phyloP scores from a whole-genome alignment of 2,329 filamentous ascomycete species.

The Trichoderma guizhouense region DNA sequence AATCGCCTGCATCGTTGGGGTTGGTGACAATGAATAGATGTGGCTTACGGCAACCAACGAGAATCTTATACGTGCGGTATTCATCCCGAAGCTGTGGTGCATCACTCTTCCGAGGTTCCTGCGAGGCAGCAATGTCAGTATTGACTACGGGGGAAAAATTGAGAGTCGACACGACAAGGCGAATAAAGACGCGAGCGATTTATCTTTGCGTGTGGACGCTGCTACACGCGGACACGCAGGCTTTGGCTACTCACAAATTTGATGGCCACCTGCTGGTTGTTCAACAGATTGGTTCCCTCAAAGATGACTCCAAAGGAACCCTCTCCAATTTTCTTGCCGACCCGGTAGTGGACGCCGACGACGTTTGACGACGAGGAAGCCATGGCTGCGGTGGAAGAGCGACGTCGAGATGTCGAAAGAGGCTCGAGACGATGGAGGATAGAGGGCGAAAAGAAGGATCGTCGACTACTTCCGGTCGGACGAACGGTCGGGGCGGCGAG shows the following conservation, averaged over 20 bases:
- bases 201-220: not conserved
- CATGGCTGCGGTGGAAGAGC: slow-evolving; percentile 50
- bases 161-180: not conserved
- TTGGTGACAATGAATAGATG: not conserved
- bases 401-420: slow-evolving; percentile 4
- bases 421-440: slow-evolving; percentile 14
- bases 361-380: slow-evolving; percentile 92
- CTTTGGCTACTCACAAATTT: slow-evolving; percentile 74
- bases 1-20: not conserved
- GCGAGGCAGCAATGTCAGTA: not conserved
- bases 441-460: slow-evolving; percentile 5
- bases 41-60: slow-evolving; percentile 92
- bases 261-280: slow-evolving; percentile 98
- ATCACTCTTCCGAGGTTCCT: slow-evolving; percentile 99
- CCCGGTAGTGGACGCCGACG: slow-evolving; percentile 96
- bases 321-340: slow-evolving; percentile 99
- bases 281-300: slow-evolving; percentile 95
- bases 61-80: slow-evolving; percentile 98
- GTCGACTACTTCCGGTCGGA: slow-evolving; percentile 17
- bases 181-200: not conserved
- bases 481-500: slow-evolving; percentile 15
- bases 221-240: not conserved
- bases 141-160: not conserved
- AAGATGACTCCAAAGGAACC: slow-evolving; percentile 98
- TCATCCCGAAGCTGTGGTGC: slow-evolving; percentile 96